Evolutionary conservation across 306 rosid genomes (phyloP).

Genomic region (Acmispon strigosus): DNA sequence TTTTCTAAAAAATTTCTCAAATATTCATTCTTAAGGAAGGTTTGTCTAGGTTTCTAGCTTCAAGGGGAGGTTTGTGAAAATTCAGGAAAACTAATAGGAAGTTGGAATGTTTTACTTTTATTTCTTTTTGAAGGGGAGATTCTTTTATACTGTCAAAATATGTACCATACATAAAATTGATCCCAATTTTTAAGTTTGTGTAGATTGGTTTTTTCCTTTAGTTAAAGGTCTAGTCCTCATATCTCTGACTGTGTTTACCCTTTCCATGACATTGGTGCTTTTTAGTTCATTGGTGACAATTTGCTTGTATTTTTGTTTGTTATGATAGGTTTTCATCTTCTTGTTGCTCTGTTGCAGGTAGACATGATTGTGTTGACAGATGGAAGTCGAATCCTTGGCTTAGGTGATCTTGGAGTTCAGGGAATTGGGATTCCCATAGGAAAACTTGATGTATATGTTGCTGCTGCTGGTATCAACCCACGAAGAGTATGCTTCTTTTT

Average conservation of each 20-base stretch:
- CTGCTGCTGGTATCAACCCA: slow-evolving; percentile 98
- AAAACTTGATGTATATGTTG: slow-evolving; percentile 96
- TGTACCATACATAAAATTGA: background rate
- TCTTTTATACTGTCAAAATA: background rate
- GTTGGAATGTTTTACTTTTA: background rate
- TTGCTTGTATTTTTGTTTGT: background rate
- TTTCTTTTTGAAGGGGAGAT: background rate
- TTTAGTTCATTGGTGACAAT: background rate
- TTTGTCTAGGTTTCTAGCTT: background rate
- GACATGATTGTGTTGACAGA: slow-evolving; percentile 99
- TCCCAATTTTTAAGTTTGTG: background rate
- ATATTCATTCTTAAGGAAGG: background rate
- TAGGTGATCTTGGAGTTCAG: slow-evolving; percentile 99
- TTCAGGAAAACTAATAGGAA: background rate
- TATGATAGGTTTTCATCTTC: slow-evolving; percentile 11
- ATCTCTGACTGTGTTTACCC: background rate
- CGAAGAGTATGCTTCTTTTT: slow-evolving; percentile 62
- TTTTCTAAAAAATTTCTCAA: background rate
- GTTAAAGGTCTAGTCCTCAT: background rate
- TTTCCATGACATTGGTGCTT: background rate
- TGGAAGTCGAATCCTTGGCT: slow-evolving; percentile 99
- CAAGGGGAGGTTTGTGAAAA: background rate
- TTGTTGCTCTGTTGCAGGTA: slow-evolving; percentile 57
- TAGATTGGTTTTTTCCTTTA: background rate
- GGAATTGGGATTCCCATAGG: slow-evolving; percentile 99